phyloP scores from a whole-genome alignment of 2,329 filamentous ascomycete genomes.

The Stemphylium vesicarium region DNA sequence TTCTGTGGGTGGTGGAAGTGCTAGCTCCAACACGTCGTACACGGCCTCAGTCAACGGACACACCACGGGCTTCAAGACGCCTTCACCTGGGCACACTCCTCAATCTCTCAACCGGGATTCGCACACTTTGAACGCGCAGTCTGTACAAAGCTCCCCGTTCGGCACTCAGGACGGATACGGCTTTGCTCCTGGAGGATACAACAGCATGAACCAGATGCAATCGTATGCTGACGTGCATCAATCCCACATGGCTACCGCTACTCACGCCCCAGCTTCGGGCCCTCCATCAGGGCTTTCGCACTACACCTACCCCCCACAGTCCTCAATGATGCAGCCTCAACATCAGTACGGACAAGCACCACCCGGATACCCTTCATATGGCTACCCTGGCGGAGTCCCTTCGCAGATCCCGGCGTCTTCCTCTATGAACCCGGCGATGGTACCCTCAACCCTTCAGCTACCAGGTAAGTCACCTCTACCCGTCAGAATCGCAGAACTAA shows the following conservation, averaged over 20 bases:
- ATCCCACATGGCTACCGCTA: conserved; percentile 77
- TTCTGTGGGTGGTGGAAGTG: conserved; percentile 57
- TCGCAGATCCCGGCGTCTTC: conserved; percentile 75
- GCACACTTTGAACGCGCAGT: conserved; percentile 47
- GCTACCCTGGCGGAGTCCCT: conserved; percentile 76
- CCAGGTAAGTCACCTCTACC: conserved; percentile 49
- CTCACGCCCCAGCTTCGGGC: conserved; percentile 77
- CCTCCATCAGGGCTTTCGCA: conserved; percentile 75
- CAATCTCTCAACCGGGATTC: conserved; percentile 49
- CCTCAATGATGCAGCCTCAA: conserved; percentile 72
- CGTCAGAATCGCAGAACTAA: conserved; percentile 8
- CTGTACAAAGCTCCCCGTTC: conserved; percentile 50
- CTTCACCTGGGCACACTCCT: conserved; percentile 71
- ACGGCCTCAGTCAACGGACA: conserved; percentile 61
- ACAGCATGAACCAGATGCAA: conserved; percentile 80
- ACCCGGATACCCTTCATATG: conserved; percentile 70
- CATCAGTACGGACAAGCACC: conserved; percentile 69
- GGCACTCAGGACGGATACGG: conserved; percentile 48
- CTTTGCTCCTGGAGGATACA: conserved; percentile 49
- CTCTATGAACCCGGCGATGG: conserved; percentile 69
- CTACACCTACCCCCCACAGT: conserved; percentile 74
- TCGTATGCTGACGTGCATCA: conserved; percentile 85
- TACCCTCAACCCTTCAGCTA: conserved; percentile 74
- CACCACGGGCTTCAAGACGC: conserved; percentile 71
- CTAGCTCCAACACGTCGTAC: conserved; percentile 63